Conservation (phyloP, 441 rosid genomes). For the Erodium texanum region DNA sequence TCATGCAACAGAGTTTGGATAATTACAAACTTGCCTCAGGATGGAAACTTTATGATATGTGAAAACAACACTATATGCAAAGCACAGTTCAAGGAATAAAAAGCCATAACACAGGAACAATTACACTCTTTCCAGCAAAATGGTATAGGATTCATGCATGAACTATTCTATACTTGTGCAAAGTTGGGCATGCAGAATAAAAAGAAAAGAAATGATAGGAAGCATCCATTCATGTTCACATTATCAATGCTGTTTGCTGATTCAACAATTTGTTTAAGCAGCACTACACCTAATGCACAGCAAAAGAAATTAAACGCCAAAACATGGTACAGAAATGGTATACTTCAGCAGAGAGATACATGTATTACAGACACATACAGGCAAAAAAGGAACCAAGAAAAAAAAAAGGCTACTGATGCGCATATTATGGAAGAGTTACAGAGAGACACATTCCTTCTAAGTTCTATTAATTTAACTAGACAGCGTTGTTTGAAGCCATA, state of each 20-base stretch:
- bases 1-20: constrained; percentile 4
- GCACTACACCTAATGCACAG: background rate
- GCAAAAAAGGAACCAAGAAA: background rate
- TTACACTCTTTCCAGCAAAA: background rate
- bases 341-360: background rate
- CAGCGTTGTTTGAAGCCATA: background rate
- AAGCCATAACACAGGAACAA: background rate
- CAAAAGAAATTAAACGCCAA: background rate
- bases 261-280: background rate
- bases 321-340: background rate
- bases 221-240: background rate
- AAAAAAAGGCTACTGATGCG: background rate
- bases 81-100: background rate
- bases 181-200: background rate
- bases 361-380: background rate
- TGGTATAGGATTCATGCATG: background rate
- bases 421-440: background rate
- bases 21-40: background rate
- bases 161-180: background rate
- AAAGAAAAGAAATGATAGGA: background rate
- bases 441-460: background rate
- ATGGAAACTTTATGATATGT: background rate
- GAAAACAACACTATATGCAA: background rate
- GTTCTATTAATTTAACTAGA: background rate
- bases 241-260: background rate